Evolutionary conservation across 352 stramenopile genomes (phyloP).

Genomic region (Phytophthora agathidicida): DNA sequence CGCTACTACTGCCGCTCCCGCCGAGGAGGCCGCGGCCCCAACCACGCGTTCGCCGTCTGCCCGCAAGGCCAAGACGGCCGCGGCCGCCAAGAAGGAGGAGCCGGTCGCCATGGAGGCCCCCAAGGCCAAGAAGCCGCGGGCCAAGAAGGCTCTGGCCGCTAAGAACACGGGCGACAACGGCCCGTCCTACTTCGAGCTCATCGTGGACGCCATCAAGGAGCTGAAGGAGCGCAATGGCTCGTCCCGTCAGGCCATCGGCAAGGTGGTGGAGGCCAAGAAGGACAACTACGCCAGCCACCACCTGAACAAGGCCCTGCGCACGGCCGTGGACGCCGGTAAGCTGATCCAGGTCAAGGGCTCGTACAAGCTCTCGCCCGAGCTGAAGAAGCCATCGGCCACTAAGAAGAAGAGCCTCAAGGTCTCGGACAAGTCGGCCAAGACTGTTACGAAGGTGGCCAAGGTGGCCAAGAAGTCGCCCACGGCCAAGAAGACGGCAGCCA

Average conservation of each 20-base stretch:
- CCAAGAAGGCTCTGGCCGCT: constrained; percentile 42
- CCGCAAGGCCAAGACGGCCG: constrained; percentile 71
- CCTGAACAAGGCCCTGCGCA: constrained; percentile 91
- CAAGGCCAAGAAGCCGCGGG: constrained; percentile 65
- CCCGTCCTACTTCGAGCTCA: constrained; percentile 89
- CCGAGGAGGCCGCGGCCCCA: constrained; percentile 22
- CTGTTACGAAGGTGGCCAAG: constrained; percentile 59
- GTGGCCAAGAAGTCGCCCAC: constrained; percentile 52
- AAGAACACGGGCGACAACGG: constrained; percentile 51
- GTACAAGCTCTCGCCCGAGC: constrained; percentile 77
- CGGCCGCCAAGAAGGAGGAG: constrained; percentile 39
- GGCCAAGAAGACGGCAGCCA: constrained; percentile 57
- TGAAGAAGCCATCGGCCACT: constrained; percentile 64
- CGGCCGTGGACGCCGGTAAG: constrained; percentile 85
- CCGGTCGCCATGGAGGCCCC: constrained; percentile 43
- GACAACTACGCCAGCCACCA: constrained; percentile 82
- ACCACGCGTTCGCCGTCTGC: constrained; percentile 57
- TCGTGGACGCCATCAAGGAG: constrained; percentile 89
- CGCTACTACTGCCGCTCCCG: constrained; percentile 19
- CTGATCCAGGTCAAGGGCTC: constrained; percentile 89
- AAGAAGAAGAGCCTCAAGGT: constrained; percentile 78
- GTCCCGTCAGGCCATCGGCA: constrained; percentile 91
- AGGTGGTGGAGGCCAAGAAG: constrained; percentile 89
- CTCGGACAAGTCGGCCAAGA: constrained; percentile 47
- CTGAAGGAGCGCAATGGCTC: constrained; percentile 94